Conservation (phyloP, 108 stramenopile species). For the Conticribra weissflogii region DNA sequence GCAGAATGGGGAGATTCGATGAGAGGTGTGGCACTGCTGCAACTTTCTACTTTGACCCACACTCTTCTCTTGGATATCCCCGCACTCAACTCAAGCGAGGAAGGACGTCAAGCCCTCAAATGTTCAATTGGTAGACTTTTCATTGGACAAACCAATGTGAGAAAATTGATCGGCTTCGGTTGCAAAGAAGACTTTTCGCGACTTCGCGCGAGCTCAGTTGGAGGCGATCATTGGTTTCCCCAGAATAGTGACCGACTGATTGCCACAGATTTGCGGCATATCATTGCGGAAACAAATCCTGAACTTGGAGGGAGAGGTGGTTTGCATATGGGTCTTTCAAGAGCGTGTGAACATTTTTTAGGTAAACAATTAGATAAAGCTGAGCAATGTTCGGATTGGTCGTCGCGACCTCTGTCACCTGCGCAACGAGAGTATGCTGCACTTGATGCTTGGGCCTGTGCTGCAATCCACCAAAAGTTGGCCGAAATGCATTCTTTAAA, state of each 20-base stretch:
- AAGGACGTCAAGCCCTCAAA: constrained; percentile 60
- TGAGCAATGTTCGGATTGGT: constrained; percentile 78
- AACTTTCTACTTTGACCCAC: constrained; percentile 50
- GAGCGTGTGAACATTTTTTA: constrained; percentile 60
- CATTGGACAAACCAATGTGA: constrained; percentile 31
- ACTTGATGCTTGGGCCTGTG: constrained; percentile 79
- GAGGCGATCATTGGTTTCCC: constrained; percentile 37
- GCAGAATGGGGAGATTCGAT: constrained; percentile 71
- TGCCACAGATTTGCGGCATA: constrained; percentile 45
- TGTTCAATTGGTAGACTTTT: constrained; percentile 63
- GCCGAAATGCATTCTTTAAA: neutral
- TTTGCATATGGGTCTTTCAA: constrained; percentile 53
- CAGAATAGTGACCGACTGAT: constrained; percentile 33
- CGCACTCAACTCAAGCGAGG: constrained; percentile 53
- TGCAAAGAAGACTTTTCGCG: constrained; percentile 73
- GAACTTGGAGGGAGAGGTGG: constrained; percentile 25
- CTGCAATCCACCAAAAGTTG: constrained; percentile 56
- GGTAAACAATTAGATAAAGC: constrained; percentile 78
- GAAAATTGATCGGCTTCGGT: constrained; percentile 63
- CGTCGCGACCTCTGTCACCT: constrained; percentile 57
- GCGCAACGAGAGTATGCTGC: constrained; percentile 74
- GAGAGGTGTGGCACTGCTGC: constrained; percentile 60
- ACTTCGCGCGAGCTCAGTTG: constrained; percentile 53
- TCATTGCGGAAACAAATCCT: constrained; percentile 52
- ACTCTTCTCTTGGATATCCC: constrained; percentile 75